phyloP scores from a whole-genome alignment of 1,284 basidiomycete species.

The Chalciporus sp. region DNA sequence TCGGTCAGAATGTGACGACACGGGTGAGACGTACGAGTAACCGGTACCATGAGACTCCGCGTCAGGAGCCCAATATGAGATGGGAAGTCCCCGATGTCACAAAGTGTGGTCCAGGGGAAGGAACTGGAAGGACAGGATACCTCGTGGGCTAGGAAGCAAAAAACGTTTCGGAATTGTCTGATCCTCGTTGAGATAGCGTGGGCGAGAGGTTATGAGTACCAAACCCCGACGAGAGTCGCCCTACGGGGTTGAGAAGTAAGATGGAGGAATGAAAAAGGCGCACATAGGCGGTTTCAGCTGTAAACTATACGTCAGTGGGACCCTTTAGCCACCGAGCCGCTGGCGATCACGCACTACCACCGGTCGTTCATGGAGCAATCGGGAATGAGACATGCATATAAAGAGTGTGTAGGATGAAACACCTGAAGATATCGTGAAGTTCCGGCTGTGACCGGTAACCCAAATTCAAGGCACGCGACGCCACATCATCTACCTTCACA shows the following conservation, averaged over 20 bases:
- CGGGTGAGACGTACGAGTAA: constrained; percentile 1
- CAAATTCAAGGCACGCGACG: background rate
- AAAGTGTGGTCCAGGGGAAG: constrained; percentile 5
- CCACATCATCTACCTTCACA: constrained; percentile 14
- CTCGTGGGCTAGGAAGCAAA: constrained; percentile 62
- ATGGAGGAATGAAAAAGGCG: constrained; percentile 31
- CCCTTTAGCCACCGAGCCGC: constrained; percentile 71
- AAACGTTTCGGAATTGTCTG: background rate
- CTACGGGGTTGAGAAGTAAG: background rate
- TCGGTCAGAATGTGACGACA: background rate
- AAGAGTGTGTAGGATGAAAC: constrained; percentile 6
- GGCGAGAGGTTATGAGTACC: background rate
- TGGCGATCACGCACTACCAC: constrained; percentile 60
- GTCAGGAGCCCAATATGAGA: constrained; percentile 2
- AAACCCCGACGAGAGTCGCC: background rate
- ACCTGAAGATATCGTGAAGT: constrained; percentile 20
- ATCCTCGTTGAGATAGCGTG: background rate
- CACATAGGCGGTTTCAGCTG: constrained; percentile 90
- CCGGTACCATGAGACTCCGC: constrained; percentile 17
- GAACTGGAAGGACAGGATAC: constrained; percentile 46
- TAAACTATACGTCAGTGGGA: constrained; percentile 82
- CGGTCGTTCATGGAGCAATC: constrained; percentile 23
- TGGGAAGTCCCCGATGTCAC: constrained; percentile 8
- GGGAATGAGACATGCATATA: background rate
- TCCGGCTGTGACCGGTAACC: constrained; percentile 10